Evolutionary conservation across 2,329 filamentous ascomycete genomes (phyloP).

Genomic region (Fusarium tuaranense): DNA sequence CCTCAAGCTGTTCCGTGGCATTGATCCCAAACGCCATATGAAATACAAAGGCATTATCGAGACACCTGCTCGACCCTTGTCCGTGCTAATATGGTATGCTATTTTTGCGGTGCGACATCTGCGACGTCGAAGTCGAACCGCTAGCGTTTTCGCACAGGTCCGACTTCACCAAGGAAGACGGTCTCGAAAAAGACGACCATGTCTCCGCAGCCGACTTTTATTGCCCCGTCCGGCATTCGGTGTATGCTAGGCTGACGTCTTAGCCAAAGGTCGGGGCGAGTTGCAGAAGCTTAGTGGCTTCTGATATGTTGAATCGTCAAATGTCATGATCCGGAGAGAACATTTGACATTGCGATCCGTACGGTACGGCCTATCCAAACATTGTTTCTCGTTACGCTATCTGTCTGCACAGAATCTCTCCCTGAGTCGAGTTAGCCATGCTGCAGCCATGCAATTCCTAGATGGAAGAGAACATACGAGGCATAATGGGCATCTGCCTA

Average conservation of each 20-base stretch:
- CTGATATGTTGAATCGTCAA: background rate
- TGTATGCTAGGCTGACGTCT: background rate
- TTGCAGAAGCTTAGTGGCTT: background rate
- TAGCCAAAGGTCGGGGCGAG: background rate
- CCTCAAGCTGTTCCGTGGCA: background rate
- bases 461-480: too few relatives aligned
- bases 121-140: background rate
- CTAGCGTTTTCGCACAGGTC: background rate
- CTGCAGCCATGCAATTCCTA: background rate
- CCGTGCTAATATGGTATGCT: background rate
- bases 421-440: background rate
- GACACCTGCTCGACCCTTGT: background rate
- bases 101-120: background rate
- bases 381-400: slow-evolving; percentile 41
- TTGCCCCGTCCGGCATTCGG: background rate
- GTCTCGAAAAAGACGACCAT: background rate
- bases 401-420: background rate
- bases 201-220: background rate
- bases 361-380: slow-evolving; percentile 49
- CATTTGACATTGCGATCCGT: slow-evolving; percentile 44
- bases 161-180: too few relatives aligned
- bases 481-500: slow-evolving; percentile 5
- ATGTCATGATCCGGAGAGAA: slow-evolving; percentile 34
- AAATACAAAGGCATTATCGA: background rate
- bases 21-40: background rate